Base-by-base conservation (phyloP, 2,329 filamentous ascomycete genomes). In the Fonsecaea erecta region DNA sequence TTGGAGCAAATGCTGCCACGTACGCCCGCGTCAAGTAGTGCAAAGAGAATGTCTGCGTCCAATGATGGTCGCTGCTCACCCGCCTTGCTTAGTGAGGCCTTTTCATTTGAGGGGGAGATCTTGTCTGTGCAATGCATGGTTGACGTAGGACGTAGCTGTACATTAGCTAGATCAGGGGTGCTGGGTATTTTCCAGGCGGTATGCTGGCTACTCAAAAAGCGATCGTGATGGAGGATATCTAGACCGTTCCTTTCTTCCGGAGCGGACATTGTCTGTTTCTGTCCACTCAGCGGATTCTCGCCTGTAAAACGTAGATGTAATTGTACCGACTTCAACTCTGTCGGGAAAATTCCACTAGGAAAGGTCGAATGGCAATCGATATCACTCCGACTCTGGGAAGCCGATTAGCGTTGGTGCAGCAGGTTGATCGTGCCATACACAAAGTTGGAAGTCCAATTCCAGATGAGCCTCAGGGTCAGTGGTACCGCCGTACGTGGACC, bases 11-110 rank as follows among this genome's bases (percentile, higher is more conserved):
- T 63, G 30, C 62, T 63, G 52, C 40, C 60, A 11, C 68, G 65
- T 11, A 69, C 32, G 11, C 52, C 62, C 18, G 57, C 65, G 48
- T 69, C 68, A 18, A 68, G 40, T 24, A 69, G 52, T 28, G 55
- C 53, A 12, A 60, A 52, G 12, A 69, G 53, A 5, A 54, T 40
- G 26, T 52, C 48, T 53, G 60, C 48, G 34, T 59, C 60, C 63
- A 68, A 59, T 52, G 28, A 18, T 4, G 54, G 28, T 56, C 14
- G 46, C 30, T 43, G 14, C 51, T 8, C 14, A 8, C 24, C 34
- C 21, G 34, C 52, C 54, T 59, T 24, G 37, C 43, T 57, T 52
- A n/a, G 11, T 46, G 7, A 16, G 26, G 40, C 40, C 11, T 18
- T 28, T 18, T 55, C n/a, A 52, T 40, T 60, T 32, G 18, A 24